Conservation (phyloP, 176 grass and related monocot genomes). For the Ananas comosus region DNA sequence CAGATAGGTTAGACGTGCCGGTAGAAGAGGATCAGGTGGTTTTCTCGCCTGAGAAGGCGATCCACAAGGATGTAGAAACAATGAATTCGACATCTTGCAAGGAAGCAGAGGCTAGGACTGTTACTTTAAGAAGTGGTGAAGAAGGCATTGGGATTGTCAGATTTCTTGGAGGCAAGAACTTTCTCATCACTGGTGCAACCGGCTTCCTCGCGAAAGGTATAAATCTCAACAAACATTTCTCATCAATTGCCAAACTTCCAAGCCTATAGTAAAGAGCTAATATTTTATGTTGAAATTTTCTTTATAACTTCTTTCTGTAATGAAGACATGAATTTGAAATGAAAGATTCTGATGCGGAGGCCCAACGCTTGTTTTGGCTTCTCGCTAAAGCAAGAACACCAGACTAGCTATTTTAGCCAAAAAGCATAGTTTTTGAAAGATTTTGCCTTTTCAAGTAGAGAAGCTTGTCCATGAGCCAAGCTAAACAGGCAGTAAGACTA, state of each 20-base stretch:
- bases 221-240: neutral
- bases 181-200: constrained; percentile 81
- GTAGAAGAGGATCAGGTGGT: neutral
- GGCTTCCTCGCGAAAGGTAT: constrained; percentile 90
- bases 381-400: too few species aligned
- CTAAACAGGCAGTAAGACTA: neutral
- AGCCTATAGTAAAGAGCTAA: neutral
- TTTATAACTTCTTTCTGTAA: too few species aligned
- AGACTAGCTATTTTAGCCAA: too few species aligned
- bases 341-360: too few species aligned
- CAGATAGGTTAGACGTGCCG: neutral
- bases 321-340: too few species aligned
- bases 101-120: neutral
- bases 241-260: neutral
- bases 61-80: neutral
- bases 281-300: too few species aligned
- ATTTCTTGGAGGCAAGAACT: constrained; percentile 69
- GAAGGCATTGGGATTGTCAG: constrained; percentile 51
- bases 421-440: too few species aligned
- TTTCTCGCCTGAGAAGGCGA: neutral
- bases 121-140: neutral
- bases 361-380: too few species aligned
- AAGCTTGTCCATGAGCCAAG: too few species aligned
- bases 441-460: too few species aligned
- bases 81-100: neutral